A percentile compares a stretch with the other conserved stretches of the same genome.
phyloP scores from a whole-genome alignment of 768 basidiomycete genomes.

The Chalciporus pseudorubinellus region DNA sequence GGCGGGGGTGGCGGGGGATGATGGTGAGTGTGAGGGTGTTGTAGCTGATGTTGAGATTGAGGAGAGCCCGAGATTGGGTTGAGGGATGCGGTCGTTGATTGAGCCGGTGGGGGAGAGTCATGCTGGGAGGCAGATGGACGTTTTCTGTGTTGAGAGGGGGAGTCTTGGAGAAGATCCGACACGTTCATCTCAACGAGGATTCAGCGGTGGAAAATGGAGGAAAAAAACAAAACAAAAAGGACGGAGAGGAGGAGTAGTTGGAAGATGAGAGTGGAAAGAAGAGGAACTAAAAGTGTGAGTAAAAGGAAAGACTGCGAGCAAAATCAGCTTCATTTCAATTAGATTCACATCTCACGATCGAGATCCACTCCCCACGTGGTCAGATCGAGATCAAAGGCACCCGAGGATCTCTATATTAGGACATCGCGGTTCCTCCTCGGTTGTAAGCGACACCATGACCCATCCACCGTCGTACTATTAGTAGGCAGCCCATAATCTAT shows the following conservation, averaged over 20 bases:
- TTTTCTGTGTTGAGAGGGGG: slow-evolving; percentile 57
- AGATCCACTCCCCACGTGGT: slow-evolving; percentile 30
- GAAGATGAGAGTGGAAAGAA: slow-evolving; percentile 28
- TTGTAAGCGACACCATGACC: no score
- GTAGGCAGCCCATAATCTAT: no score
- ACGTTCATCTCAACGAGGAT: slow-evolving; percentile 52
- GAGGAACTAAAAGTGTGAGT: slow-evolving; percentile 26
- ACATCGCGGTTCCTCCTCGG: neutral
- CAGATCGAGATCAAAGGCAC: slow-evolving; percentile 29
- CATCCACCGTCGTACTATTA: no score
- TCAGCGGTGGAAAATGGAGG: neutral
- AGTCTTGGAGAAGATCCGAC: slow-evolving; percentile 64
- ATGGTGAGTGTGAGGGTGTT: slow-evolving; percentile 21
- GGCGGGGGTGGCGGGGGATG: slow-evolving; percentile 17
- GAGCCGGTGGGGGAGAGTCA: slow-evolving; percentile 24
- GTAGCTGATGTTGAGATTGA: slow-evolving; percentile 29
- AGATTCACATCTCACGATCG: slow-evolving; percentile 35
- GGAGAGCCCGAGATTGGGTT: slow-evolving; percentile 32
- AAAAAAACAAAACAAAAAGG: neutral
- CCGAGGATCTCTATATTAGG: slow-evolving; percentile 9
- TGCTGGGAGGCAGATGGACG: slow-evolving; percentile 27
- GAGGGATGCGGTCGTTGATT: slow-evolving; percentile 25
- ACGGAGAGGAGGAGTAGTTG: slow-evolving; percentile 8
- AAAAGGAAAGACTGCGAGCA: slow-evolving; percentile 28
- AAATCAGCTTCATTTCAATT: slow-evolving; percentile 35